phyloP scores from a whole-genome alignment of 768 basidiomycete genomes.

The Tricholoma furcatifolium region DNA sequence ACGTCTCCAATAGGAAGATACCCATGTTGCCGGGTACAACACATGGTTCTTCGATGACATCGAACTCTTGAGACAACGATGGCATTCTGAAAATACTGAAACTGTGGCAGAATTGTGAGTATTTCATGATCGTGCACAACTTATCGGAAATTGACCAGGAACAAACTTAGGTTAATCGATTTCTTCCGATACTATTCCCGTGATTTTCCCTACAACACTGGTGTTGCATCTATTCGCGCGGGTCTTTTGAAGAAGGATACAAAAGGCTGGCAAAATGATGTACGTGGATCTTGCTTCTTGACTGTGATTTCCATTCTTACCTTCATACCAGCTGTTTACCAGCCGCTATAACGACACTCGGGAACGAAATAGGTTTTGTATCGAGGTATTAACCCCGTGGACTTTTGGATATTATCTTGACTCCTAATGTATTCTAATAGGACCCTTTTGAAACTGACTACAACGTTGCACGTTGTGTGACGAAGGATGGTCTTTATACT shows the following conservation, averaged over 20 bases:
- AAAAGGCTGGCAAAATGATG: constrained; percentile 96
- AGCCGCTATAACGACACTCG: constrained; percentile 66
- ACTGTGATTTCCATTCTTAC: constrained; percentile 7
- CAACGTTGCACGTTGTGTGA: constrained; percentile 96
- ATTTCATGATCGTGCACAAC: background rate
- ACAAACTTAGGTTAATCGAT: constrained; percentile 74
- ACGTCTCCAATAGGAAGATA: constrained; percentile 59
- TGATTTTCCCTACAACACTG: constrained; percentile 89
- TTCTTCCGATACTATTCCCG: constrained; percentile 97
- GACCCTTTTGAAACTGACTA: constrained; percentile 97
- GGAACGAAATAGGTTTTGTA: constrained; percentile 93
- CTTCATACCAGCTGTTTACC: constrained; percentile 39
- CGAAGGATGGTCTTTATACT: constrained; percentile 92
- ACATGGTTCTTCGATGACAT: constrained; percentile 99
- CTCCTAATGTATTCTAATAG: constrained; percentile 37
- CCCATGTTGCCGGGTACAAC: constrained; percentile 77
- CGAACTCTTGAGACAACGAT: constrained; percentile 85
- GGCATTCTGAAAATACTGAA: constrained; percentile 93
- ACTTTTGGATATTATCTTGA: background rate
- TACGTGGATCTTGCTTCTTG: constrained; percentile 34
- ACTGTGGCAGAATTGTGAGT: constrained; percentile 89
- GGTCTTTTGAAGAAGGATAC: constrained; percentile 86
- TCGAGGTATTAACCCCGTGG: constrained; percentile 62
- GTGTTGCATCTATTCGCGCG: constrained; percentile 87
- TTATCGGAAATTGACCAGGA: background rate